These are phyloP conservation scores for Chrysanthemum makinoi DNA, from an alignment of 129 eudicot genomes.

Conservation along the genomic window DNA sequence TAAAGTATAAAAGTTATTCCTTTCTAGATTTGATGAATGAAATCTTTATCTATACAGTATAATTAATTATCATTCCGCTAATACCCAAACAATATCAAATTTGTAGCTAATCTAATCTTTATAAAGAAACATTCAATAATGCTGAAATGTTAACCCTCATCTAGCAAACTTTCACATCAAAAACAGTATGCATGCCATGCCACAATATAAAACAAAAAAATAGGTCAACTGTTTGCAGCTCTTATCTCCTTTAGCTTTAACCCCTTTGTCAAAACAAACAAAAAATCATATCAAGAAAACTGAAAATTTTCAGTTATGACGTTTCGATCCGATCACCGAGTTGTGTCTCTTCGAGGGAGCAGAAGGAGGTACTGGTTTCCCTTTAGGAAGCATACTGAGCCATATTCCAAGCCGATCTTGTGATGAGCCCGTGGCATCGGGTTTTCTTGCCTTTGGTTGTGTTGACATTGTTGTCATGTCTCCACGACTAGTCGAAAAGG, in stretches of 20 bases:
- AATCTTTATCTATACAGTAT: slow-evolving; percentile 4
- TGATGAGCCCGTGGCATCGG: neutral
- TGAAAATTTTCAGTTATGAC: slow-evolving; percentile 7
- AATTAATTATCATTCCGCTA: neutral
- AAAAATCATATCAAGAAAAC: slow-evolving; percentile 1
- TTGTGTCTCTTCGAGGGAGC: slow-evolving; percentile 80
- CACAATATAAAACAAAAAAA: neutral
- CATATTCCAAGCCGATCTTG: slow-evolving; percentile 25
- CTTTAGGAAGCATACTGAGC: slow-evolving; percentile 55
- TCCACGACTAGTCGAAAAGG: slow-evolving; percentile 33
- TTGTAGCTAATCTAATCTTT: neutral
- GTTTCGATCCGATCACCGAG: slow-evolving; percentile 32
- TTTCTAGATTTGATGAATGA: neutral
- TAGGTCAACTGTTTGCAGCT: neutral
- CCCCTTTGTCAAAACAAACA: too few relatives aligned
- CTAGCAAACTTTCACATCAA: neutral
- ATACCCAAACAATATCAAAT: neutral
- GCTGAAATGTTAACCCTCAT: too few relatives aligned
- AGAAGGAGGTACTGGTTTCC: slow-evolving; percentile 55
- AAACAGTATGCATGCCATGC: neutral
- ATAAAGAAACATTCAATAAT: too few relatives aligned
- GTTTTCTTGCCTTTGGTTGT: slow-evolving; percentile 20
- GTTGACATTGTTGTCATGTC: slow-evolving; percentile 14
- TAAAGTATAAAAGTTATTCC: neutral
- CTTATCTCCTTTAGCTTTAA: neutral